Conservation (phyloP, 306 rosid species). For the Vigna unguiculata region DNA sequence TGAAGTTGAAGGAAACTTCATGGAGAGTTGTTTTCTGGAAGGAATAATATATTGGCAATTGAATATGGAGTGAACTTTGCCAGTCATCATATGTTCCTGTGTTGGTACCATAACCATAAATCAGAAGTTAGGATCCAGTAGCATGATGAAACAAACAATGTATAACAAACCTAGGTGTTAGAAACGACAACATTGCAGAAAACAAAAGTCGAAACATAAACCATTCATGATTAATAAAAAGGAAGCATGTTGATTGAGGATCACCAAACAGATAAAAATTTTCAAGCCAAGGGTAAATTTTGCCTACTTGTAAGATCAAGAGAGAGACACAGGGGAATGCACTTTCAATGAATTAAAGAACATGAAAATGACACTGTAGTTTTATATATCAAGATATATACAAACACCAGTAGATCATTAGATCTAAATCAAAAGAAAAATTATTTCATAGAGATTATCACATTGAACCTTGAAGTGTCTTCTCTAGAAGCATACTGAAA, state of each 20-base stretch:
- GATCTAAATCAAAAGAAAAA: background rate
- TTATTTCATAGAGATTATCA: background rate
- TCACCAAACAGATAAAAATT: background rate
- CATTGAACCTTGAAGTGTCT: background rate
- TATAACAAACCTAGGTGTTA: background rate
- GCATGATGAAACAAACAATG: slow-evolving; percentile 27
- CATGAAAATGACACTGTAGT: background rate
- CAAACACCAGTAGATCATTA: background rate
- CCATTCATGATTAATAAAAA: background rate
- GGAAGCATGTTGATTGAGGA: slow-evolving; percentile 15
- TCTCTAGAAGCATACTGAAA: slow-evolving; percentile 18
- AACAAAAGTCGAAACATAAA: slow-evolving; percentile 20
- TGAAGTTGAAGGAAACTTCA: slow-evolving; percentile 61
- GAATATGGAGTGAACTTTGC: slow-evolving; percentile 40
- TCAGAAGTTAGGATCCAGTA: slow-evolving; percentile 44
- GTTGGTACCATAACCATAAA: slow-evolving; percentile 45
- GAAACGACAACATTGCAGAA: slow-evolving; percentile 16
- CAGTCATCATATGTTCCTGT: slow-evolving; percentile 64
- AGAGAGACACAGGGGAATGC: background rate
- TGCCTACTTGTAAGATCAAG: slow-evolving; percentile 1
- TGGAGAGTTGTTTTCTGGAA: slow-evolving; percentile 48
- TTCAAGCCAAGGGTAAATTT: background rate
- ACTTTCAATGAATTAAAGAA: background rate
- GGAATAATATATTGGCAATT: slow-evolving; percentile 42
- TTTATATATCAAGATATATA: slow-evolving; percentile 1